These are phyloP conservation scores for Aureobasidium musti DNA, from an alignment of 2,329 filamentous ascomycete species.

Conservation along the genomic window DNA sequence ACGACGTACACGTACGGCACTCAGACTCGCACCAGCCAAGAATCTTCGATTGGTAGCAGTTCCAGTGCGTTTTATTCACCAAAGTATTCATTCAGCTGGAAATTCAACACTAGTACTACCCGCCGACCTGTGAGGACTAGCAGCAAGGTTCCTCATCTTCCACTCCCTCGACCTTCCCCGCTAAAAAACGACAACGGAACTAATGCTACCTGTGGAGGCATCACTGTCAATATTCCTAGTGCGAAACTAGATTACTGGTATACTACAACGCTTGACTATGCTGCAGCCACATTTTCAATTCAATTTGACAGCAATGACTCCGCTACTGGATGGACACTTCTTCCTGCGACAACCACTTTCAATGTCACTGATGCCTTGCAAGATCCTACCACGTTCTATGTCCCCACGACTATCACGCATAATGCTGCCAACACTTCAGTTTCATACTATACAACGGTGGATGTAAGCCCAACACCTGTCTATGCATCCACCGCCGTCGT, in stretches of 20 bases:
- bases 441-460: constrained; percentile 33
- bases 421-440: constrained; percentile 18
- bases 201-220: constrained; percentile 36
- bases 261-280: constrained; percentile 38
- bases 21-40: background rate
- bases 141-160: background rate
- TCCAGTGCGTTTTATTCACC: background rate
- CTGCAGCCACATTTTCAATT: constrained; percentile 40
- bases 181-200: background rate
- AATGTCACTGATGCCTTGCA: constrained; percentile 40
- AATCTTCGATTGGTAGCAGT: background rate
- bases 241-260: constrained; percentile 44
- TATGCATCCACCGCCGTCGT: constrained; percentile 39
- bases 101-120: constrained; percentile 10
- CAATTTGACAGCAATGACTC: constrained; percentile 36
- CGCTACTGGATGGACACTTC: constrained; percentile 39
- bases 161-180: constrained; percentile 1
- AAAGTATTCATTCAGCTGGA: constrained; percentile 24
- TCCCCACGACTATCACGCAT: background rate
- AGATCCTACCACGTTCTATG: constrained; percentile 34
- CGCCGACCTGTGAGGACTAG: background rate
- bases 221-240: constrained; percentile 41
- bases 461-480: constrained; percentile 33
- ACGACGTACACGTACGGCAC: background rate
- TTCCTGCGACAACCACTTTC: constrained; percentile 39